Evolutionary conservation across 352 stramenopile species (phyloP), one percentile per base, ranked within the genome.

Genomic region (Poterioochromonas sp.): DNA sequence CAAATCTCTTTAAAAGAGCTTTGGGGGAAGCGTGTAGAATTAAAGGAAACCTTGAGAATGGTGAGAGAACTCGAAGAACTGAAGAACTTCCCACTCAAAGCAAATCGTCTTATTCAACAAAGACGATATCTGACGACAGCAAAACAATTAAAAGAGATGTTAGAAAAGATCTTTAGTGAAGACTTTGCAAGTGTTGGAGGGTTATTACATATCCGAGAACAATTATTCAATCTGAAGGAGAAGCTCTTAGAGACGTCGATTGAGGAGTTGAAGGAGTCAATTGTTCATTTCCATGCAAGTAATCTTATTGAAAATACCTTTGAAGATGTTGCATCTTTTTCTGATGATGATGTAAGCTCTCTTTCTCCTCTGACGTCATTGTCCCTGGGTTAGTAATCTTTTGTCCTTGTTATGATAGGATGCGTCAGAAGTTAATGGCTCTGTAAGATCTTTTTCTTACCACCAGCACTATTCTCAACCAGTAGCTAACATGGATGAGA

Each of bases 21-120:
- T 37, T 74, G 65, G 65, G 2, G 49, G n/a, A 54, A 51, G 40
- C 51, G 53, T 29, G 41, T 39, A 18, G 65, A 74, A 35, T 8
- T 74, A 3, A 1, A 74, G 29, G 65, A 74, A 39, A 54, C 65
- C 2, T 35, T 74, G n/a, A 3, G 65, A 15, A 51, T 74, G 65
- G 39, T 74, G 37, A 29, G 41, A 15, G 41, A 74, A 29, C 5
- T 74, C 11, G 65, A 74, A 54, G 40, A 58, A 34, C 65, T 74
- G 1, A 74, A 74, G n/a, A 54, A 74, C n/a, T 12, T 34, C 40
- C 65, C 65, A 40, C 41, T 26, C 12, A 74, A 54, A 54, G 40
- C 53, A 5, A 20, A 58, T 8, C 37, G 20, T 2, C 34, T 71
- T 5, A 71, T 44, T 26, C 29, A 71, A 40, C 62, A 71, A 32